Percentiles rank a stretch among this genome's conserved stretches.
phyloP scores from a whole-genome alignment of 2,329 filamentous ascomycete species.

The Rugonectria rugulosa region DNA sequence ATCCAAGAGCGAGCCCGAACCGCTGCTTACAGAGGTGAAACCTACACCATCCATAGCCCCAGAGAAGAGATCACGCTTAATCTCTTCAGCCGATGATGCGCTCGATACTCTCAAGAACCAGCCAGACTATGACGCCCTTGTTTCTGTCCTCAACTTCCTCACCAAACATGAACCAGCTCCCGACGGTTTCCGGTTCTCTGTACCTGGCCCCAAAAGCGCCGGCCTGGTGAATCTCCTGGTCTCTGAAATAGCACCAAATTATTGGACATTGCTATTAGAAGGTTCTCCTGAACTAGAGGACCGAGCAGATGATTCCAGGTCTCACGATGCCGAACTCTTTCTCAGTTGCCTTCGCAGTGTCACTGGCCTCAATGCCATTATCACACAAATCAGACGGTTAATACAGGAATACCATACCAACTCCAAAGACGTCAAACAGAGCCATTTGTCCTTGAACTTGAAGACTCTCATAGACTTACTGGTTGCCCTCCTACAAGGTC shows the following conservation, averaged over 20 bases:
- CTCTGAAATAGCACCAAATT: slow-evolving; percentile 78
- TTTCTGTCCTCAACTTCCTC: slow-evolving; percentile 62
- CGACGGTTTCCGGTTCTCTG: slow-evolving; percentile 36
- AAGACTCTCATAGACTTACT: slow-evolving; percentile 54
- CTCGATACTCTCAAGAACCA: slow-evolving; percentile 68
- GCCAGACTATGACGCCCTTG: slow-evolving; percentile 66
- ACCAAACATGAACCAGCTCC: slow-evolving; percentile 33
- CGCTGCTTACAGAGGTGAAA: slow-evolving; percentile 49
- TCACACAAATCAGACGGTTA: slow-evolving; percentile 72
- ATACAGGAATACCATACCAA: slow-evolving; percentile 58
- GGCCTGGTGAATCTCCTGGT: slow-evolving; percentile 80
- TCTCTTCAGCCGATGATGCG: slow-evolving; percentile 55
- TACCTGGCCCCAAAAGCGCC: slow-evolving; percentile 71
- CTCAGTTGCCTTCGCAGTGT: slow-evolving; percentile 74
- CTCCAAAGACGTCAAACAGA: slow-evolving; percentile 47
- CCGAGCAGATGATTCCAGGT: slow-evolving; percentile 17
- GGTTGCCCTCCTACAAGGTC: slow-evolving; percentile 48
- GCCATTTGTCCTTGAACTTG: slow-evolving; percentile 54
- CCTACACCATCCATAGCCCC: slow-evolving; percentile 21
- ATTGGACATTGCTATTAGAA: slow-evolving; percentile 73
- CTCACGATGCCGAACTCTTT: slow-evolving; percentile 58
- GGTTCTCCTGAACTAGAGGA: slow-evolving; percentile 38
- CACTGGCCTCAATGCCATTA: slow-evolving; percentile 78
- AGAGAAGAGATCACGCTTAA: slow-evolving; percentile 8
- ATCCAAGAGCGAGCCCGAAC: slow-evolving; percentile 44